Base-by-base conservation (phyloP, 2,329 filamentous ascomycete species). In the Escovopsis weberi region DNA sequence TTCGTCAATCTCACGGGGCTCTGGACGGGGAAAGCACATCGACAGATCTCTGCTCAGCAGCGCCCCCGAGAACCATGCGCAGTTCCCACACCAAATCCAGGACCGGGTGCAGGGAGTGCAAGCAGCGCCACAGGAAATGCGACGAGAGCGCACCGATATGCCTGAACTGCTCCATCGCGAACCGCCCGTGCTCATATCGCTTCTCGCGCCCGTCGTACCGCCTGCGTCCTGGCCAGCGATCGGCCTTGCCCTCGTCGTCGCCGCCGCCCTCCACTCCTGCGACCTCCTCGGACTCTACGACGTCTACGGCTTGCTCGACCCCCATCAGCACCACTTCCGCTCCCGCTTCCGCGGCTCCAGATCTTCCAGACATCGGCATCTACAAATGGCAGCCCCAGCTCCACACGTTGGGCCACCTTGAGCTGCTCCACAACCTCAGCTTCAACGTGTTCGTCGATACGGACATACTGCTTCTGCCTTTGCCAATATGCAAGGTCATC, bases 91-190 rank as follows among this genome's bases (percentile, higher is more conserved):
- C 43, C 12, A 56, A 56, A 39, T 55, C 53, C n/a, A 46, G 54
- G 12, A 51, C 50, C 32, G 52, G 54, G 4, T 56, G 55, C 46
- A 45, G 43, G 23, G 47, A 49, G 28, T 56, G 54, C 48, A 56
- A 56, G 42, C 39, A 45, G 12, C 52, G 53, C 19, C 55, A 54
- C 30, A 50, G 54, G 30, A 56, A 54, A 42, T 60, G 58, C 49
- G 59, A 62, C 44, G 58, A 61, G 46, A 48, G 42, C 5, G 49
- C 45, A 5, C 59, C 58, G 2, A 38, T 43, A 0, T 62, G 59
- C 42, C 45, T 45, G 35, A 55, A 57, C 33, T 61, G 58, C 47
- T 45, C 44, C 8, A 50, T 50, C 23, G 47, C 47, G 15, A 45
- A 55, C 2, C 47, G 51, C 5, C 43, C 36, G 15, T 61, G 57